Conservation (phyloP, 495 filamentous ascomycete genomes). For the Penicillium coffeae region DNA sequence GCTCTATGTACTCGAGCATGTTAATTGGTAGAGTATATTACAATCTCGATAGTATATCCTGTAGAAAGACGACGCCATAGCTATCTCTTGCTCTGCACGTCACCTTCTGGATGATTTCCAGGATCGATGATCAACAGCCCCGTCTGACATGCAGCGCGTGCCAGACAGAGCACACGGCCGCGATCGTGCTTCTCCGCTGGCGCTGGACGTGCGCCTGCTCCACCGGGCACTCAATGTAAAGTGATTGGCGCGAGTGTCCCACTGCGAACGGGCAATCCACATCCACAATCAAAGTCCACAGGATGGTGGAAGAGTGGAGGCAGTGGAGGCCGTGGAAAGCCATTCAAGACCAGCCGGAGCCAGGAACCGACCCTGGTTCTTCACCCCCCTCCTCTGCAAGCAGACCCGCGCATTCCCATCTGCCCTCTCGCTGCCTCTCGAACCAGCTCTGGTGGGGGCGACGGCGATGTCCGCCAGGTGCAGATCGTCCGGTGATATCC, state of each 20-base stretch:
- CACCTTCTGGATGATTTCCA: constrained; percentile 1
- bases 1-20: too few relatives aligned
- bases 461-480: constrained; percentile 6
- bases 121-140: constrained; percentile 21
- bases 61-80: too few relatives aligned
- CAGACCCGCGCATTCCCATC: too few relatives aligned
- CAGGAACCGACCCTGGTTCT: constrained; percentile 6
- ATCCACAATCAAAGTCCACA: constrained; percentile 5
- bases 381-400: not conserved
- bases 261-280: constrained; percentile 20
- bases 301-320: too few relatives aligned
- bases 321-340: too few relatives aligned
- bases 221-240: too few relatives aligned
- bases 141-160: constrained; percentile 28
- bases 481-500: constrained; percentile 20
- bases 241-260: not conserved
- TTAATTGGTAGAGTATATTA: too few relatives aligned
- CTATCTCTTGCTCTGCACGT: not conserved
- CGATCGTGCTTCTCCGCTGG: constrained; percentile 5
- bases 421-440: too few relatives aligned
- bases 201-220: too few relatives aligned
- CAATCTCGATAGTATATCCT: too few relatives aligned
- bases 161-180: not conserved
- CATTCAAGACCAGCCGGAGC: constrained; percentile 16
- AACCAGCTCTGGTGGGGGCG: not conserved